Evolutionary conservation across 352 stramenopile species (phyloP).

Genomic region (Phytophthora citricola): DNA sequence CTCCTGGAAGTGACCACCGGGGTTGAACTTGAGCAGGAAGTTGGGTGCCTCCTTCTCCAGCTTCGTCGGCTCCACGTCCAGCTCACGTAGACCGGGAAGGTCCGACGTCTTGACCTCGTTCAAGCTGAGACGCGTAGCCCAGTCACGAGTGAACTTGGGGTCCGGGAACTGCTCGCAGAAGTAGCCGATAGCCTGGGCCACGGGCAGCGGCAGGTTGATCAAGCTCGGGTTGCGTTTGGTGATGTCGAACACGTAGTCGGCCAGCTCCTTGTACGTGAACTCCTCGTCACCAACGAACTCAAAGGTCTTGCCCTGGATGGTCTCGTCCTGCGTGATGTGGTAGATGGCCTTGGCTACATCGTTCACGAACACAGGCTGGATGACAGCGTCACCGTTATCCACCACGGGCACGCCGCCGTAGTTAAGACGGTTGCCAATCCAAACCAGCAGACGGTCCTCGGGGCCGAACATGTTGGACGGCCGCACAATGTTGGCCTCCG

Average conservation of each 20-base stretch:
- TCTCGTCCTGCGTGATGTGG: constrained; percentile 77
- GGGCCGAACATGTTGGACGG: constrained; percentile 95
- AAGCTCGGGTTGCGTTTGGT: constrained; percentile 80
- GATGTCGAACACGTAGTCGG: constrained; percentile 95
- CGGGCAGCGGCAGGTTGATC: constrained; percentile 82
- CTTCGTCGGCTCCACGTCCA: constrained; percentile 90
- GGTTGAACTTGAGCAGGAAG: constrained; percentile 96
- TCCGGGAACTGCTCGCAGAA: constrained; percentile 86
- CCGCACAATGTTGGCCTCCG: constrained; percentile 95
- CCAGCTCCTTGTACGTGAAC: constrained; percentile 97
- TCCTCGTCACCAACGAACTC: constrained; percentile 97
- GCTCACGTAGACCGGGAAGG: constrained; percentile 77
- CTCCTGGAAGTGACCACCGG: constrained; percentile 95
- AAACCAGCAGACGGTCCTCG: constrained; percentile 96
- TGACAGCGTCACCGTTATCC: constrained; percentile 92
- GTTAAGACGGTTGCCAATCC: constrained; percentile 79
- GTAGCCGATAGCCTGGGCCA: constrained; percentile 82
- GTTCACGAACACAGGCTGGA: constrained; percentile 94
- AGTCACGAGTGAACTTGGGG: constrained; percentile 84
- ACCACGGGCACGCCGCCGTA: constrained; percentile 91
- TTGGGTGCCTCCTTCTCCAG: constrained; percentile 96
- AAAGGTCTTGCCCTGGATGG: constrained; percentile 93
- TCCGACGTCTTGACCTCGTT: constrained; percentile 87
- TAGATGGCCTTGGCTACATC: constrained; percentile 86
- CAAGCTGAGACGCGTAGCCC: constrained; percentile 75